Evolutionary conservation across 768 basidiomycete genomes (phyloP).

Genomic region (Leucosporidium scottii): DNA sequence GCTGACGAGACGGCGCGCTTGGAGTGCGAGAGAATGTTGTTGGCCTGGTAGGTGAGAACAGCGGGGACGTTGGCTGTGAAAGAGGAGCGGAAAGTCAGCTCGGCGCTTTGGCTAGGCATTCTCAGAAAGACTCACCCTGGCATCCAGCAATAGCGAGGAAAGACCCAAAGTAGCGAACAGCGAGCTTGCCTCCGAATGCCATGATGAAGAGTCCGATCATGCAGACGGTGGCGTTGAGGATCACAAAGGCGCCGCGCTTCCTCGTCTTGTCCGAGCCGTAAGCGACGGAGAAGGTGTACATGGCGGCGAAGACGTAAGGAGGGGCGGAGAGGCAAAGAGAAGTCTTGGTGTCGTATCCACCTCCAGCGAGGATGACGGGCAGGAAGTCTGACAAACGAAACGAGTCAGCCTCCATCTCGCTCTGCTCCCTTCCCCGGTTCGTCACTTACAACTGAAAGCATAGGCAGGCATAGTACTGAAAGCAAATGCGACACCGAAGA

Average conservation of each 20-base stretch:
- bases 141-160: constrained; percentile 26
- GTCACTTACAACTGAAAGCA: constrained; percentile 16
- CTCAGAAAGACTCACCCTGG: constrained; percentile 1
- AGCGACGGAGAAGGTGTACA: constrained; percentile 34
- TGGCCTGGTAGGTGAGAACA: constrained; percentile 31
- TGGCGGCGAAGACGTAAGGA: constrained; percentile 38
- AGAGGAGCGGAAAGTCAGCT: background rate
- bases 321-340: constrained; percentile 40
- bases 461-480: constrained; percentile 27
- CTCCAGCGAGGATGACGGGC: constrained; percentile 39
- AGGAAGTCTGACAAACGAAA: constrained; percentile 28
- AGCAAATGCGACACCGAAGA: constrained; percentile 38
- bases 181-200: constrained; percentile 13
- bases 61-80: constrained; percentile 15
- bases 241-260: constrained; percentile 37
- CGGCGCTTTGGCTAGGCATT: too few relatives aligned
- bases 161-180: constrained; percentile 18
- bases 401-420: background rate
- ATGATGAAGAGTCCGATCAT: constrained; percentile 33
- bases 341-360: constrained; percentile 36
- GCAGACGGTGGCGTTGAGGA: constrained; percentile 30
- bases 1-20: constrained; percentile 36
- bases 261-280: constrained; percentile 24
- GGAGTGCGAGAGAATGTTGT: constrained; percentile 34
- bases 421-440: too few relatives aligned